Evolutionary conservation across 192 early-diverging fungal genomes (phyloP).

Genomic region (Podila epicladia): DNA sequence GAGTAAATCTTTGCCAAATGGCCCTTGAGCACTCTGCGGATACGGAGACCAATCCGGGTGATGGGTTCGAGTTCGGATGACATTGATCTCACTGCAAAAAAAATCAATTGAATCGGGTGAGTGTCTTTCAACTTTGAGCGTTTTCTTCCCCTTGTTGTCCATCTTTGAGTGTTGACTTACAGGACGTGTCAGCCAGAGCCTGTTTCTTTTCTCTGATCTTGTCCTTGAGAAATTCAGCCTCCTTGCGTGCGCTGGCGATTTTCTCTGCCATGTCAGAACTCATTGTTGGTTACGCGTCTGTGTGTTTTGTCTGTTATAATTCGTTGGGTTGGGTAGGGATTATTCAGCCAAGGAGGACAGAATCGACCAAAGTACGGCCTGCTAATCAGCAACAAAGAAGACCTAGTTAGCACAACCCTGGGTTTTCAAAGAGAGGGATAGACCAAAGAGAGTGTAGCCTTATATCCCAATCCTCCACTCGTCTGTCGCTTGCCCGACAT

Average conservation of each 20-base stretch:
- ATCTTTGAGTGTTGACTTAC: slow-evolving; percentile 60
- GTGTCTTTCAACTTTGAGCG: neutral
- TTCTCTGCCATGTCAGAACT: slow-evolving; percentile 84
- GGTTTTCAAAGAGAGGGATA: neutral
- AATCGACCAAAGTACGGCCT: too few relatives aligned
- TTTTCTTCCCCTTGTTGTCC: neutral
- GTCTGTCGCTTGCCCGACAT: neutral
- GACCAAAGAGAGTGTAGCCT: neutral
- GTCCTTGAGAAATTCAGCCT: slow-evolving; percentile 97
- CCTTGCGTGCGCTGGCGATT: slow-evolving; percentile 89
- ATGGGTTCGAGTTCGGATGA: slow-evolving; percentile 91
- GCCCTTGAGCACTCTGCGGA: slow-evolving; percentile 96
- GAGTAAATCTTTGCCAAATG: slow-evolving; percentile 99
- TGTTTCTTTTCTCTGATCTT: slow-evolving; percentile 95
- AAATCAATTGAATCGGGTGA: neutral
- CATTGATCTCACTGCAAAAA: slow-evolving; percentile 80
- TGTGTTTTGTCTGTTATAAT: neutral
- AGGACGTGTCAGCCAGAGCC: slow-evolving; percentile 93
- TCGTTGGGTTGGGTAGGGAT: neutral
- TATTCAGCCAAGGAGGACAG: neutral
- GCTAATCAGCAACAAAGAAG: too few relatives aligned
- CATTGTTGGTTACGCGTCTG: neutral
- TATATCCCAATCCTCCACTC: neutral
- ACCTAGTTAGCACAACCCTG: neutral
- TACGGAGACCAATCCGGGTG: slow-evolving; percentile 93